A percentile compares a stretch with the other conserved stretches of the same genome.
These are phyloP conservation scores for Xerocomellus amylosporus DNA, from an alignment of 768 basidiomycete genomes.

Conservation along the genomic window DNA sequence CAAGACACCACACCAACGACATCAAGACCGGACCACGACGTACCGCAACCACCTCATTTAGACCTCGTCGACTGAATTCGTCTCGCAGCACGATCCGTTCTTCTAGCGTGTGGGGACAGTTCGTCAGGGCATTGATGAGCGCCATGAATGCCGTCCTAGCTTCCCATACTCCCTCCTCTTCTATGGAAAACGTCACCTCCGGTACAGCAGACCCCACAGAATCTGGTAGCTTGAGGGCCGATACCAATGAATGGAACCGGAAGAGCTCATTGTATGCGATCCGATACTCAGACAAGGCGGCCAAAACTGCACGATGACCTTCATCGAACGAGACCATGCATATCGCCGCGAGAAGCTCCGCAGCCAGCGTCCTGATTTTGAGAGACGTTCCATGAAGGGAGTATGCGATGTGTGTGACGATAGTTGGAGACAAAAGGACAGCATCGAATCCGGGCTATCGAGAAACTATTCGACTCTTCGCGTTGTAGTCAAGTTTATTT, in stretches of 20 bases:
- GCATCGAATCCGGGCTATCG: constrained; percentile 69
- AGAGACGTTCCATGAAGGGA: constrained; percentile 62
- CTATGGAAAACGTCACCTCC: constrained; percentile 39
- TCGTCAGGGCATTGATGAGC: constrained; percentile 72
- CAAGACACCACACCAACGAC: neutral
- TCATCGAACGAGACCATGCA: constrained; percentile 69
- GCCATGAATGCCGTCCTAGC: constrained; percentile 73
- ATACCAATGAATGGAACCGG: constrained; percentile 76
- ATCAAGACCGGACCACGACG: constrained; percentile 28
- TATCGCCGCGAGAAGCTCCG: constrained; percentile 81
- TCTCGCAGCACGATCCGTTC: constrained; percentile 77
- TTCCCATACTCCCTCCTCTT: constrained; percentile 79
- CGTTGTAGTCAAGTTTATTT: neutral
- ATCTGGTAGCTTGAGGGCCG: constrained; percentile 56
- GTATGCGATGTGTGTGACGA: constrained; percentile 73
- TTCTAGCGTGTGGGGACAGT: constrained; percentile 72
- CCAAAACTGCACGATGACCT: constrained; percentile 71
- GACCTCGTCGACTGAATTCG: constrained; percentile 75
- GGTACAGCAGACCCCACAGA: constrained; percentile 33
- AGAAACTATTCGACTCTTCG: neutral
- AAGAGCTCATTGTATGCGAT: constrained; percentile 68
- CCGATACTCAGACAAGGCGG: constrained; percentile 78
- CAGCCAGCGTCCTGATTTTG: constrained; percentile 65
- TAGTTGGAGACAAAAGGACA: constrained; percentile 58
- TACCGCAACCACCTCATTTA: constrained; percentile 84